Percentiles rank a stretch among this genome's conserved stretches.
Evolutionary conservation across 257 asterid genomes (phyloP).

Genomic region (Linderniella brevidens): DNA sequence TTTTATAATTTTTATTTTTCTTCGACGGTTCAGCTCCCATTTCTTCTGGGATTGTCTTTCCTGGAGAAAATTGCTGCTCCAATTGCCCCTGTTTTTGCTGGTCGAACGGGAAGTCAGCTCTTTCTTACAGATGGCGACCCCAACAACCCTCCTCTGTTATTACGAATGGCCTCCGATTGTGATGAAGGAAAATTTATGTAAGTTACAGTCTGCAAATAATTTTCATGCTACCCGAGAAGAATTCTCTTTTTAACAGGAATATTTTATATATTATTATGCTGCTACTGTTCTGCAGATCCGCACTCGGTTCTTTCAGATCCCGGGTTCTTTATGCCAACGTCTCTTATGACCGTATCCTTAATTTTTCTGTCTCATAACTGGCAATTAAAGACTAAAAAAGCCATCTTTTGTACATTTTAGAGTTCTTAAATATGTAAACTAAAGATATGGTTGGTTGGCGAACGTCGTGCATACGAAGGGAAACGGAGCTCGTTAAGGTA

Average conservation of each 20-base stretch:
- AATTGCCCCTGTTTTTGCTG: conserved; percentile 58
- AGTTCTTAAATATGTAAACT: background rate
- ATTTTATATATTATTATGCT: conserved; percentile 9
- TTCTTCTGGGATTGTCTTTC: conserved; percentile 63
- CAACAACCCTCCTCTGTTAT: conserved; percentile 60
- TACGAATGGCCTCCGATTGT: conserved; percentile 71
- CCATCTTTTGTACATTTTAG: background rate
- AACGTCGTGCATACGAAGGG: conserved; percentile 83
- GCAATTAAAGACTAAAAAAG: no score
- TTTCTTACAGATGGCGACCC: conserved; percentile 71
- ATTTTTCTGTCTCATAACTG: conserved; percentile 4
- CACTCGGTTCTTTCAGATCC: conserved; percentile 61
- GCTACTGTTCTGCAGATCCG: conserved; percentile 46
- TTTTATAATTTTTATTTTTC: conserved; percentile 12
- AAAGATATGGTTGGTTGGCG: conserved; percentile 99
- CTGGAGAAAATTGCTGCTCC: conserved; percentile 91
- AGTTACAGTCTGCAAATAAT: conserved; percentile 14
- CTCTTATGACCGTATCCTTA: conserved; percentile 59
- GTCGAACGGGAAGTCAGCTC: conserved; percentile 60
- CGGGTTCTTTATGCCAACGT: conserved; percentile 88
- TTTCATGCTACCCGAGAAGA: no score
- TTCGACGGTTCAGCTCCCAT: conserved; percentile 62
- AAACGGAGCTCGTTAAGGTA: conserved; percentile 67
- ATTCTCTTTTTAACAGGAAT: background rate
- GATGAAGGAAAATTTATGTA: conserved; percentile 69